These are phyloP conservation scores for Fusarium sp. DNA, from an alignment of 2,329 filamentous ascomycete genomes.

Conservation along the genomic window DNA sequence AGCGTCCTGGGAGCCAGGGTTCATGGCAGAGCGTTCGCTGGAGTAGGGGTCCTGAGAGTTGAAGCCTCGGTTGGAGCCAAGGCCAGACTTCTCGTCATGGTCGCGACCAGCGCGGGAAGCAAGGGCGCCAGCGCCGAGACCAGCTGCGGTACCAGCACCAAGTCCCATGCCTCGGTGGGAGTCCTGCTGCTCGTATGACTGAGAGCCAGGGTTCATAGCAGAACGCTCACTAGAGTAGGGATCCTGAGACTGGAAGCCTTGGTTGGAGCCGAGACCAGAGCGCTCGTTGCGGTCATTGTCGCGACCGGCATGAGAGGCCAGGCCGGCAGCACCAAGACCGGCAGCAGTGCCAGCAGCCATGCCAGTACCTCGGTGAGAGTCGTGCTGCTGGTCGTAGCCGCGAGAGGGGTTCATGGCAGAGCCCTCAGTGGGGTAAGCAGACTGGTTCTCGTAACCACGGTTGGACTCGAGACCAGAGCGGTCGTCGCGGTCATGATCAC, in stretches of 20 bases:
- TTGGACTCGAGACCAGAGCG: neutral
- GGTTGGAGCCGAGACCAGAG: neutral
- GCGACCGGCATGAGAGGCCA: neutral
- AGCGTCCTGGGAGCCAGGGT: neutral
- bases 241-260: neutral
- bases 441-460: neutral
- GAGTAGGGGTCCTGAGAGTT: neutral
- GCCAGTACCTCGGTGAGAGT: conserved; percentile 4
- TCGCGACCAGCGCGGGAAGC: neutral
- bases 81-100: neutral
- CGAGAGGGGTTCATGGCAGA: neutral
- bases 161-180: neutral
- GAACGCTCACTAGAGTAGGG: neutral
- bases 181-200: neutral
- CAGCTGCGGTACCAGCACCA: conserved; percentile 1
- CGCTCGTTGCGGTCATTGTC: neutral
- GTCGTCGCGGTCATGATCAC: neutral
- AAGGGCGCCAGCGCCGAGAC: neutral
- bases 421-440: neutral
- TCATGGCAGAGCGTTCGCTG: neutral
- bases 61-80: neutral
- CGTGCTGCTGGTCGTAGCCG: neutral
- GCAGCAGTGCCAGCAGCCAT: conserved; percentile 2
- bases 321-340: neutral
- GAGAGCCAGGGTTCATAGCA: neutral